A percentile compares a stretch with the other conserved stretches of the same genome.
These are phyloP conservation scores for Edaphochlamys debaryana DNA, from an alignment of 139 green algal species.

Conservation along the genomic window DNA sequence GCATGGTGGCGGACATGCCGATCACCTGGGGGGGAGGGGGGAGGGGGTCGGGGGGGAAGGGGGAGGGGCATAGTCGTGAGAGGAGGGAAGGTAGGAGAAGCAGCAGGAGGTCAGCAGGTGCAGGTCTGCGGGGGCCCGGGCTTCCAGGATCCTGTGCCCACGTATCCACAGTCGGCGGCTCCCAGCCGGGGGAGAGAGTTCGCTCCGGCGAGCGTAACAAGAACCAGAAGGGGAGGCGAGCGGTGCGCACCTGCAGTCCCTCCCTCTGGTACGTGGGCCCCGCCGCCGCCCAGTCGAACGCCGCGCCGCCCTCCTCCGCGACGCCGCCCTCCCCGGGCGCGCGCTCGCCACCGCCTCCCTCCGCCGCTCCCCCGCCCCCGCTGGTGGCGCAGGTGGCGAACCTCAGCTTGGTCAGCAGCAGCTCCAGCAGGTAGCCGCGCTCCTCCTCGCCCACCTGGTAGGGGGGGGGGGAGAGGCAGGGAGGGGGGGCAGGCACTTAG, in stretches of 20 bases:
- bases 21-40: constrained; percentile 83
- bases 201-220: too few species aligned
- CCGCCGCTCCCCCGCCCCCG: not conserved
- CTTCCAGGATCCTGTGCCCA: too few species aligned
- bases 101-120: too few species aligned
- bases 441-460: constrained; percentile 78
- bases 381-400: constrained; percentile 59
- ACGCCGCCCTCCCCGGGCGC: not conserved
- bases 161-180: too few species aligned
- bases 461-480: too few species aligned
- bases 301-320: not conserved
- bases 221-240: too few species aligned
- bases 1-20: constrained; percentile 96
- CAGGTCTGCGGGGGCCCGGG: too few species aligned
- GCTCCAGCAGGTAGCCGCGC: constrained; percentile 94
- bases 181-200: too few species aligned
- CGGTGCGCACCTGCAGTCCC: constrained; percentile 15
- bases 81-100: too few species aligned
- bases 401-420: constrained; percentile 96
- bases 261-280: constrained; percentile 32
- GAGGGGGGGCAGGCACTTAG: too few species aligned
- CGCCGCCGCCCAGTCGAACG: constrained; percentile 28
- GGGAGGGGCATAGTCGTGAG: too few species aligned
- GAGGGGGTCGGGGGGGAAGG: not conserved
- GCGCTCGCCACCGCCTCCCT: not conserved